Base-by-base conservation (phyloP, 257 asterid genomes). In the Oldenlandia corymbosa region DNA sequence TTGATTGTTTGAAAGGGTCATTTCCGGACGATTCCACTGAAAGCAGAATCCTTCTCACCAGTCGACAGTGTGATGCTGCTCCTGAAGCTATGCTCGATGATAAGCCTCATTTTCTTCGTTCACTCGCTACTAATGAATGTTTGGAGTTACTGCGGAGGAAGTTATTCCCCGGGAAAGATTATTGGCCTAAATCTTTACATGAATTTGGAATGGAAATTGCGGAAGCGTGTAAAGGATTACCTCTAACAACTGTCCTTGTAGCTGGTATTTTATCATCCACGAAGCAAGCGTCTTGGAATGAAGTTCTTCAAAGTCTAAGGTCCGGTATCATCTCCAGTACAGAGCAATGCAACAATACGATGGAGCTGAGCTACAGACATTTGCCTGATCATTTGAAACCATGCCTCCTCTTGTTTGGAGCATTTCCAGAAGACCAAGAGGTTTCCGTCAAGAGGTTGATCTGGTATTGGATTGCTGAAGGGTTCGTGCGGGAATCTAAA, bases 381-480 rank as follows among this genome's bases (percentile, higher is more conserved):
- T 52, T 65, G 26, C 69, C 61, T 8, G 26, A 16, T 16, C 18
- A 14, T 51, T 28, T 64, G 18, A 64, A 37, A 28, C 16, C 69
- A 2, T 64, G 69, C 18, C 10, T 65, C 32, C 69, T 65, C 2
- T 65, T 37, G 17, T 64, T 64, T 24, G 61, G 28, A 17, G 36
- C 41, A 5, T 64, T 64, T 6, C 50, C 7, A 6, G 28, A 36
- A 43, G 69, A 51, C 30, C 12, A 8, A 32, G 45, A 21, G 4
- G 24, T 64, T 21, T 5, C 31, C 1, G 34, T 50, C 26, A 5
- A 37, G 37, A 50, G 5, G 26, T 50, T 64, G 51, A 13, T 14
- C 6, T 32, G 17, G 5, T 37, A 50, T 23, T 64, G 69, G 69
- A 23, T 64, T 5, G 34, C 69, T 26, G 69, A 64, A 64, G 51